Conservation (phyloP, 2,329 filamentous ascomycete species). For the Coleophoma cylindrospora region DNA sequence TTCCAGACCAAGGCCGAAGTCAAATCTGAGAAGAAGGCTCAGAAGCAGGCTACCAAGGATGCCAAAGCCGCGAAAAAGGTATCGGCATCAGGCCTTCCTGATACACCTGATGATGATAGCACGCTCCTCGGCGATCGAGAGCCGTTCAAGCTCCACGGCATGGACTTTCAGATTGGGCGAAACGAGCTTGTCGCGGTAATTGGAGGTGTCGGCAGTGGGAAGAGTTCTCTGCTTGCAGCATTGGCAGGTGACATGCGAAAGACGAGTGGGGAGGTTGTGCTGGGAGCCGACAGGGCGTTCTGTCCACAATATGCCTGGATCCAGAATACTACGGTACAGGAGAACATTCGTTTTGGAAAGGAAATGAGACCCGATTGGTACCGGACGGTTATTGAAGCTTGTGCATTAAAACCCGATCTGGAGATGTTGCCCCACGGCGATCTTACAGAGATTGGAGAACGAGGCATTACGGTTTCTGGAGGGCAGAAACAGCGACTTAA, state of each 20-base stretch:
- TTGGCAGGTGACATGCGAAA: conserved; percentile 62
- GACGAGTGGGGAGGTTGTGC: conserved; percentile 44
- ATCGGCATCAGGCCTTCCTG: conserved; percentile 15
- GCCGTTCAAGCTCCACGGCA: conserved; percentile 46
- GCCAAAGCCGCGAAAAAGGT: conserved; percentile 24
- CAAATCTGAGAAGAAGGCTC: conserved; percentile 30
- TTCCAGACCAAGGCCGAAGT: conserved; percentile 48
- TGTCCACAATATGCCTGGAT: conserved; percentile 69
- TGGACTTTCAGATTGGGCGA: conserved; percentile 42
- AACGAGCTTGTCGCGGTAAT: conserved; percentile 50
- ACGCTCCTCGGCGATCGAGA: conserved; percentile 48
- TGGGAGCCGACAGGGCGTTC: conserved; percentile 50
- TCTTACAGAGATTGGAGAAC: conserved; percentile 61
- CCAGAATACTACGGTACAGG: conserved; percentile 55
- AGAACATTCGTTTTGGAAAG: conserved; percentile 16
- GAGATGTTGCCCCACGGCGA: conserved; percentile 61
- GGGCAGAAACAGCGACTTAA: conserved; percentile 63
- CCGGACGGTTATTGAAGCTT: conserved; percentile 57
- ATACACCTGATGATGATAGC: conserved; percentile 41
- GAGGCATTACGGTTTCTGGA: conserved; percentile 62
- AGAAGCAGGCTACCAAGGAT: conserved; percentile 37
- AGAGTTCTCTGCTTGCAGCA: conserved; percentile 58
- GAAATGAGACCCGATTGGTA: conserved; percentile 52
- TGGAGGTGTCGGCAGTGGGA: conserved; percentile 54
- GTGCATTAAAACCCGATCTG: conserved; percentile 56